Evolutionary conservation across 1,284 basidiomycete species (phyloP).

Genomic region (Laetiporus sulphureus): DNA sequence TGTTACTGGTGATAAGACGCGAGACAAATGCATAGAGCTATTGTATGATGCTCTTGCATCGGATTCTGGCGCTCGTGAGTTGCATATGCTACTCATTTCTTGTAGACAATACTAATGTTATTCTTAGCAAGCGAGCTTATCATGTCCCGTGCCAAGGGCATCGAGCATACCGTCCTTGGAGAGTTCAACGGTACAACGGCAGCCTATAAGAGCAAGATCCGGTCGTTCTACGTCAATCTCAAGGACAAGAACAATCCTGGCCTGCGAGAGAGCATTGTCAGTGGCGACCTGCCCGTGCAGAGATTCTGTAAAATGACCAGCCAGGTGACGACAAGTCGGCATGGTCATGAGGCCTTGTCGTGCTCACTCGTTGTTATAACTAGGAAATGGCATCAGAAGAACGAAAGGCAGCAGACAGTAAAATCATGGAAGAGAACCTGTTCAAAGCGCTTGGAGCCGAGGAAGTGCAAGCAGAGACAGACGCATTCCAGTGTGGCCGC

Average conservation of each 20-base stretch:
- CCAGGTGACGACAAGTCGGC: constrained; percentile 23
- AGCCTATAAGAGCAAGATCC: constrained; percentile 78
- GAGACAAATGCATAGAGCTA: constrained; percentile 88
- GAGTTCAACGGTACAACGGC: constrained; percentile 39
- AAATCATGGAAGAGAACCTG: constrained; percentile 84
- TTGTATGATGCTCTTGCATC: constrained; percentile 86
- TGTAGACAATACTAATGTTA: no score
- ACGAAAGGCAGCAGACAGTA: constrained; percentile 75
- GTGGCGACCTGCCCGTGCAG: constrained; percentile 68
- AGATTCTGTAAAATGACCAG: constrained; percentile 80
- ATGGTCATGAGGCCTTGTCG: not conserved
- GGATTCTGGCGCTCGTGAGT: constrained; percentile 84
- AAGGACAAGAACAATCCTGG: constrained; percentile 94
- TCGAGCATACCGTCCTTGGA: constrained; percentile 53
- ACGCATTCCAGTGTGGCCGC: constrained; percentile 94
- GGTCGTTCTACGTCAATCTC: constrained; percentile 87
- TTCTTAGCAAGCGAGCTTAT: constrained; percentile 63
- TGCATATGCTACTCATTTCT: no score
- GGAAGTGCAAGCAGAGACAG: constrained; percentile 91
- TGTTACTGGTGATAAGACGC: constrained; percentile 61
- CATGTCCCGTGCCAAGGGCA: constrained; percentile 45
- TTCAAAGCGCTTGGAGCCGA: constrained; percentile 90
- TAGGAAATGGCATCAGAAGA: constrained; percentile 97
- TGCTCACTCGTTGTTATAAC: not conserved
- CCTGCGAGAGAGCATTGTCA: constrained; percentile 79